These are phyloP conservation scores for Geotrichum australiense DNA, from an alignment of 1,139 yeast genomes.

Conservation along the genomic window DNA sequence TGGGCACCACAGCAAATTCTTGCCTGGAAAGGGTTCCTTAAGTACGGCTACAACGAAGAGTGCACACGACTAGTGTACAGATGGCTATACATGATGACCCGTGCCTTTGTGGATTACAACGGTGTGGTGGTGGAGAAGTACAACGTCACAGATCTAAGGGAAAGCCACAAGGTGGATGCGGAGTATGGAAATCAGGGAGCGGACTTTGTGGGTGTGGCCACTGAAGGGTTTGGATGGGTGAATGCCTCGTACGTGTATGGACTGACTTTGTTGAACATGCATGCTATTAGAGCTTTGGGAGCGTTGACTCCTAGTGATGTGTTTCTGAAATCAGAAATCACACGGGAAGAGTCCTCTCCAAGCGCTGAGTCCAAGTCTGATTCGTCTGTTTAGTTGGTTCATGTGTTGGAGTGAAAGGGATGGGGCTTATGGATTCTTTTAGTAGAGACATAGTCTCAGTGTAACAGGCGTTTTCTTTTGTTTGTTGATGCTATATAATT, in stretches of 20 bases:
- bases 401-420: too few relatives aligned
- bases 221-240: slow-evolving; percentile 95
- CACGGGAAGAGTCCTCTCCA: not conserved
- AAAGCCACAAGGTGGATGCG: slow-evolving; percentile 89
- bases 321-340: slow-evolving; percentile 39
- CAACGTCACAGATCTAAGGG: slow-evolving; percentile 74
- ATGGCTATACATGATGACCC: slow-evolving; percentile 86
- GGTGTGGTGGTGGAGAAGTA: slow-evolving; percentile 97
- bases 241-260: slow-evolving; percentile 82
- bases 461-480: too few relatives aligned
- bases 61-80: slow-evolving; percentile 73
- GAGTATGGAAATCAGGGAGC: slow-evolving; percentile 97
- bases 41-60: slow-evolving; percentile 62
- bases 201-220: slow-evolving; percentile 87
- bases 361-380: too few relatives aligned
- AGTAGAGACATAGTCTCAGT: too few relatives aligned
- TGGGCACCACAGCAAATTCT: slow-evolving; percentile 99
- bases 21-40: slow-evolving; percentile 80
- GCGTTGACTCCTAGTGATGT: slow-evolving; percentile 73
- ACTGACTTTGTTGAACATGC: slow-evolving; percentile 56
- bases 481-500: too few relatives aligned
- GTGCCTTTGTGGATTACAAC: slow-evolving; percentile 86
- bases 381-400: too few relatives aligned
- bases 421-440: too few relatives aligned
- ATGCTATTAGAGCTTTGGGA: slow-evolving; percentile 73